These are phyloP conservation scores for Aspergillus sp. DNA, from an alignment of 2,329 filamentous ascomycete genomes.

Conservation along the genomic window DNA sequence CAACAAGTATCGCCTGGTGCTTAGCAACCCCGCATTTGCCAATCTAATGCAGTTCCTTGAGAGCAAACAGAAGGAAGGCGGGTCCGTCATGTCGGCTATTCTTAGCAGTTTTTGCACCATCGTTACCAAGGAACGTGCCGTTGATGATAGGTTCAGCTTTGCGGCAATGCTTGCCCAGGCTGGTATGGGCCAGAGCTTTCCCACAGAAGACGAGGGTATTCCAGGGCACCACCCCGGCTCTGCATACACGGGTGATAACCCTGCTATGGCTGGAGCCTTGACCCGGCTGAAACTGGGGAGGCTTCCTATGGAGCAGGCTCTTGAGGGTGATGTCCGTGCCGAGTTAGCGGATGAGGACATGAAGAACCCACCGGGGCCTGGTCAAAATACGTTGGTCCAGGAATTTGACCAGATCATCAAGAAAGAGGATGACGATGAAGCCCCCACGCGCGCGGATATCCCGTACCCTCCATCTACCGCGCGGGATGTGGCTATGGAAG, in stretches of 20 bases:
- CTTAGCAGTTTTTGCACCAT: conserved; percentile 66
- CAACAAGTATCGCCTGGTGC: conserved; percentile 85
- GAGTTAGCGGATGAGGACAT: conserved; percentile 85
- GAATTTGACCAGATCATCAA: conserved; percentile 89
- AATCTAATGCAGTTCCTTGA: conserved; percentile 88
- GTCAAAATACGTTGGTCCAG: conserved; percentile 76
- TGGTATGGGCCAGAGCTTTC: conserved; percentile 59
- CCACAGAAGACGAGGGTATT: conserved; percentile 70
- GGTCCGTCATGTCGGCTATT: conserved; percentile 75
- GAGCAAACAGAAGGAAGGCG: conserved; percentile 80
- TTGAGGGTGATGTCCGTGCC: conserved; percentile 82
- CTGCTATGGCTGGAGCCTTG: conserved; percentile 59
- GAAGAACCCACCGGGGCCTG: conserved; percentile 71
- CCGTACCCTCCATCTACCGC: conserved; percentile 87
- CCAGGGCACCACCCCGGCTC: conserved; percentile 69
- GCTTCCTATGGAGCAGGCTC: conserved; percentile 78
- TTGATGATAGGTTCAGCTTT: conserved; percentile 63
- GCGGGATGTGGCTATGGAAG: conserved; percentile 89
- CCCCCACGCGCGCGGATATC: conserved; percentile 75
- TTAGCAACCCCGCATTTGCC: conserved; percentile 83
- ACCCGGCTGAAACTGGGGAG: conserved; percentile 75
- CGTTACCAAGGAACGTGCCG: conserved; percentile 62
- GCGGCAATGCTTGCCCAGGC: conserved; percentile 62
- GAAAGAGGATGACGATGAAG: conserved; percentile 85
- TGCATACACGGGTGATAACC: conserved; percentile 62